Base-by-base conservation (phyloP, 768 basidiomycete species). In the Obba rivulosa region DNA sequence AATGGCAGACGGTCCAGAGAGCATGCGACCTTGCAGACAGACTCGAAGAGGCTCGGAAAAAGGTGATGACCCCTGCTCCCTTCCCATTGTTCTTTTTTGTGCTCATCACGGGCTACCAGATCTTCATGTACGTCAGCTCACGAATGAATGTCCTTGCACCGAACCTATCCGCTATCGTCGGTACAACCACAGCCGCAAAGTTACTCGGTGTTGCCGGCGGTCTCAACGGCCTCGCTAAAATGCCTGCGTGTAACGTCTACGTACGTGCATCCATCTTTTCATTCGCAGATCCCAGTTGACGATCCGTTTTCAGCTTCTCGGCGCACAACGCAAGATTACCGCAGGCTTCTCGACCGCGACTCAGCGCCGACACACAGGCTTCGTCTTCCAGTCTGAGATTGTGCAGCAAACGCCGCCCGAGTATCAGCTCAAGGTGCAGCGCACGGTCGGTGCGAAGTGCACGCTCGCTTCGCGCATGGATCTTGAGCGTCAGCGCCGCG, bases 51-150 rank as follows among this genome's bases (percentile, higher is more conserved):
- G 87, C 89, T 1, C 81, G 92, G 45, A 92, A 91, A 71, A 89
- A 84, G 77, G 92, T 88, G 47, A 40, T 10, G 28, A 31, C 28
- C 5, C 28, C 17, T 23, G 41, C 7, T n/a, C n/a, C 18, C 13
- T 40, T 2, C 4, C n/a, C 17, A 10, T 11, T 22, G 11, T 8
- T 17, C 0, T 22, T 8, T 25, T 31, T 4, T 1, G 14, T 41
- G 11, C 40, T 34, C 37, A 14, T 21, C 13, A n/a, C 24, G 7
- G 8, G 24, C n/a, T 18, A 35, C 8, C 61, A 94, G 88, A 99
- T 98, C 60, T 95, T 98, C 71, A 85, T 89, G 76, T 99, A 98
- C 79, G 96, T 99, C 67, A 95, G 94, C 76, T 95, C 92, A 60
- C 81, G 96, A 73, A 98, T 99, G 92, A 91, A 92, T 72, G 81